Evolutionary conservation across 75 land plant genomes (phyloP).

Genomic region (Azolla pinnata): DNA sequence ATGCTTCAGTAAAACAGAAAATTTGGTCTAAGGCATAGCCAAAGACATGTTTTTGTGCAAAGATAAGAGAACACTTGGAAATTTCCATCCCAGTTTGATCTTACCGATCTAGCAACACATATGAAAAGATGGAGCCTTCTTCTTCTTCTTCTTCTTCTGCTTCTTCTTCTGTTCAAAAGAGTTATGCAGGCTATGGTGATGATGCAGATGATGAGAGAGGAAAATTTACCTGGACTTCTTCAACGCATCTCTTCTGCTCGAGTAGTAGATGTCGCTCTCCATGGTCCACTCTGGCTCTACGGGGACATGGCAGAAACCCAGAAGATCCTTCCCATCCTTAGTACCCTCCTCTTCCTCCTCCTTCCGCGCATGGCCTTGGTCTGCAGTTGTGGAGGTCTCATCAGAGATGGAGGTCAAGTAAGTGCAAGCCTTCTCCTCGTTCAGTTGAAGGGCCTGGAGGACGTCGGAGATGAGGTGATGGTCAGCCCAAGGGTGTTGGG

Average conservation of each 20-base stretch:
- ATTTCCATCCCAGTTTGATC: no score
- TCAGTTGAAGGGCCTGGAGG: slow-evolving; percentile 10
- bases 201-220: no score
- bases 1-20: no score
- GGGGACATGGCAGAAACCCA: background rate
- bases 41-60: no score
- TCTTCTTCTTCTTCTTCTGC: background rate
- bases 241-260: slow-evolving; percentile 12
- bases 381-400: background rate
- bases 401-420: slow-evolving; percentile 12
- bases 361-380: background rate
- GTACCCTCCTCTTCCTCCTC: background rate
- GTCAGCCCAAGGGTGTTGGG: slow-evolving; percentile 4
- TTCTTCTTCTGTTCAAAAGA: background rate
- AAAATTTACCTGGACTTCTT: slow-evolving; percentile 18
- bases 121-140: no score
- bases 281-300: slow-evolving; percentile 17
- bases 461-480: slow-evolving; percentile 12
- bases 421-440: slow-evolving; percentile 8
- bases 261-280: slow-evolving; percentile 17
- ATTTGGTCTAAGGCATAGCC: no score
- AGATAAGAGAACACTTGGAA: no score
- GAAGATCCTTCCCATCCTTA: background rate
- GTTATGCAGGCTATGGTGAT: background rate
- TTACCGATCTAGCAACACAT: no score